Evolutionary conservation across 2,329 filamentous ascomycete genomes (phyloP).

Genomic region (Aspergillus nomiae): DNA sequence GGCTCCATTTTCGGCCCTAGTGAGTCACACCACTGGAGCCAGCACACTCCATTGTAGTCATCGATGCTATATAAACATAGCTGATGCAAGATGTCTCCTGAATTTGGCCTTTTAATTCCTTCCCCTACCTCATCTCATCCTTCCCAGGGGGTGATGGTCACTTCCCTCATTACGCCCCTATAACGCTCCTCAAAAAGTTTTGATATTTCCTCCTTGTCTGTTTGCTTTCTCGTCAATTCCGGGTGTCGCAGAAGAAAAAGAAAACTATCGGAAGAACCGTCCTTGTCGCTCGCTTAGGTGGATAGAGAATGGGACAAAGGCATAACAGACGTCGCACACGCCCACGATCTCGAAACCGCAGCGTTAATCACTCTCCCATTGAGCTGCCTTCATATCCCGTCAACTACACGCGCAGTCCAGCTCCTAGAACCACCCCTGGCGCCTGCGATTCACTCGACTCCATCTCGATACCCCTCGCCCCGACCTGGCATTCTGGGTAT

Average conservation of each 20-base stretch:
- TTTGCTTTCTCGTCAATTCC: constrained; percentile 4
- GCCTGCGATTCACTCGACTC: constrained; percentile 28
- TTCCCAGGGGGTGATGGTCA: constrained; percentile 40
- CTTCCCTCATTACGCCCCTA: constrained; percentile 30
- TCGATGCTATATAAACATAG: constrained; percentile 11
- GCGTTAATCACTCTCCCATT: constrained; percentile 23
- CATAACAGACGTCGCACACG: constrained; percentile 50
- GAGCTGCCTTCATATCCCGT: constrained; percentile 22
- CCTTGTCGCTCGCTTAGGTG: constrained; percentile 7
- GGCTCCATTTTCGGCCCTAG: constrained; percentile 20
- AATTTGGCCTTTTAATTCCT: constrained; percentile 7
- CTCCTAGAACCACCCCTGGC: constrained; percentile 15
- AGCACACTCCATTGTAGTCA: constrained; percentile 15
- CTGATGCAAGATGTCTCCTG: constrained; percentile 1
- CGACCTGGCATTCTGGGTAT: constrained; percentile 46
- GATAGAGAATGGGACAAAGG: constrained; percentile 46
- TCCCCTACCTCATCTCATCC: constrained; percentile 39
- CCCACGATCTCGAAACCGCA: constrained; percentile 41
- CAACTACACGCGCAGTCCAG: constrained; percentile 11
- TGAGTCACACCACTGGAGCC: constrained; percentile 29
- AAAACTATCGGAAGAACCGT: constrained; percentile 7
- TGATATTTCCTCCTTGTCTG: constrained; percentile 6
- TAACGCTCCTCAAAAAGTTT: constrained; percentile 16
- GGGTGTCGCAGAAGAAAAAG: constrained; percentile 3
- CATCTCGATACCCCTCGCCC: constrained; percentile 34